Base-by-base conservation (phyloP, 371 early-diverging fungal genomes). In the Dinochytrium kinnereticum region DNA sequence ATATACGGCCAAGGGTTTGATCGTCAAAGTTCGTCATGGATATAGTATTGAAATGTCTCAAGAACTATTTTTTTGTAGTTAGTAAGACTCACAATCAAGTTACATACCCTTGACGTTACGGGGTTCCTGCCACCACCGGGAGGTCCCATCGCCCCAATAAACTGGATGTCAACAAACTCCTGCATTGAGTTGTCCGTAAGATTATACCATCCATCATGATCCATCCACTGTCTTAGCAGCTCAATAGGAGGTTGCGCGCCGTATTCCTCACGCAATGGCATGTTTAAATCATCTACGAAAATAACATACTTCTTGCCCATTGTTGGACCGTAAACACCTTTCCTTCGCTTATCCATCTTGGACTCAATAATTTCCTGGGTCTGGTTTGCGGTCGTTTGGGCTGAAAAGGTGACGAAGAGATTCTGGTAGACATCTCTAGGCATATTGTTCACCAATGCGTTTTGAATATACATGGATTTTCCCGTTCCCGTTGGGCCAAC, bases 161-260 rank as follows among this genome's bases (percentile, higher is more conserved):
- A 85, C 64, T 85, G 87, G 59, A 87, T 84, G 51, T 84, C 87
- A 24, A 85, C 75, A 51, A 86, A 80, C 55, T 84, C 83, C 65
- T 83, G 83, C 78, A 82, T 78, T 0, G 73, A 59, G 51, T 82
- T 85, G 40, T 87, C 84, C 28, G 69, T 59, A 15, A 82, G 64
- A 57, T 85, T 86, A 73, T 87, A 87, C 87, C 87, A 87, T 37
- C 87, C 87, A 26, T 72, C 79, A 51, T 84, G 84, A 53, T 87
- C 87, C 84, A 87, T 84, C 83, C 84, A 87, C 69, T 87, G 87
- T 31, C 87, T 31, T 28, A 87, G 64, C 28, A 87, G 74, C 66
- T 87, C 87, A 49, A 87, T 87, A 17, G 87, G 87, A 10, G 87
- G 87, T 68, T 87, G 87, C 1, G 85, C 85, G 1, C 86, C 86